Percentiles rank a stretch among this genome's conserved stretches.
Conservation (phyloP, 73 alveolate species). For the Symbiodinium pilosum region DNA sequence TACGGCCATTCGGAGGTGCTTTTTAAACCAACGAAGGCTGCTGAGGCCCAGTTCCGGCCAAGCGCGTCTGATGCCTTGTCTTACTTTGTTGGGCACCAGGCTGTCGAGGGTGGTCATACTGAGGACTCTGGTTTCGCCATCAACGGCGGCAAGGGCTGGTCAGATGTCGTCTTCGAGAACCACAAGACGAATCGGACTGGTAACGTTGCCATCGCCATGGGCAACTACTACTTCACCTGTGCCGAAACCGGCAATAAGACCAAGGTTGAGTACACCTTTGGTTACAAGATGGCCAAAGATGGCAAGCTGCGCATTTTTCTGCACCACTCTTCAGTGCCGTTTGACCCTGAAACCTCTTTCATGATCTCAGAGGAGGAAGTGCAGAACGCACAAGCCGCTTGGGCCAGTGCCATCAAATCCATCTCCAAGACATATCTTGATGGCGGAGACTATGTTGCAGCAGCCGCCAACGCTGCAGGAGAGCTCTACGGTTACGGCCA, state of each 20-base stretch:
- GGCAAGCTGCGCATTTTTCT: conserved; percentile 49
- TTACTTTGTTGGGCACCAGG: conserved; percentile 24
- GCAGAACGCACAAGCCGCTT: background rate
- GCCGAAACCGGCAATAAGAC: conserved; percentile 8
- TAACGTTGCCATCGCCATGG: conserved; percentile 47
- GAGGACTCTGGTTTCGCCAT: conserved; percentile 47
- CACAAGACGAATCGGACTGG: background rate
- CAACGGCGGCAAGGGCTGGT: conserved; percentile 64
- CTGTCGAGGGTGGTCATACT: background rate
- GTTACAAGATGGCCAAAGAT: conserved; percentile 11
- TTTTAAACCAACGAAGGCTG: conserved; percentile 14
- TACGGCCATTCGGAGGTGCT: conserved; percentile 31
- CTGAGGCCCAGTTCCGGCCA: conserved; percentile 25
- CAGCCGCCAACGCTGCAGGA: conserved; percentile 32
- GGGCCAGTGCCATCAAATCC: conserved; percentile 41
- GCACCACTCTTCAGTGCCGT: conserved; percentile 62
- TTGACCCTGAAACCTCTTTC: background rate
- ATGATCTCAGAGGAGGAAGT: conserved; percentile 22
- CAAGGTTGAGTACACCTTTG: conserved; percentile 30
- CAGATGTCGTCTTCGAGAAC: conserved; percentile 39
- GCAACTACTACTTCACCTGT: conserved; percentile 42
- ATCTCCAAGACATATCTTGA: conserved; percentile 43
- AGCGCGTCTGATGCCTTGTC: conserved; percentile 26
- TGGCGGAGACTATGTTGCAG: conserved; percentile 24
- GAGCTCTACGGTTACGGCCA: conserved; percentile 24